phyloP scores from a whole-genome alignment of 1,284 basidiomycete genomes.

The Trichosporon sp. region DNA sequence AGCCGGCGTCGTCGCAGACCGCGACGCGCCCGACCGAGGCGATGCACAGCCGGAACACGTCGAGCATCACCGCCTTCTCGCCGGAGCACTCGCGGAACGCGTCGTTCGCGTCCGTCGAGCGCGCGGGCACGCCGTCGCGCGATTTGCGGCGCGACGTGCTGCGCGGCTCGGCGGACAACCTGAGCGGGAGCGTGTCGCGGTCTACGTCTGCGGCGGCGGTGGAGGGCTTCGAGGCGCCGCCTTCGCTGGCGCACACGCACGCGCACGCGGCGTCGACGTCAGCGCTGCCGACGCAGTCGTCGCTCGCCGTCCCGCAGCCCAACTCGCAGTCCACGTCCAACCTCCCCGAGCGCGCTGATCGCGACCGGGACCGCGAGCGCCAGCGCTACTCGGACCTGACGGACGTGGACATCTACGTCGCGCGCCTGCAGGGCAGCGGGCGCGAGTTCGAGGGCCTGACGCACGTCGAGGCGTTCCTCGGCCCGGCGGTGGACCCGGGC shows the following conservation, averaged over 20 bases:
- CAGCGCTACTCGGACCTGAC: constrained; percentile 38
- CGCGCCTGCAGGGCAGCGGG: constrained; percentile 55
- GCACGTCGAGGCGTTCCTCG: constrained; percentile 61
- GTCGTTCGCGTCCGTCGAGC: neutral
- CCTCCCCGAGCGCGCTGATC: neutral
- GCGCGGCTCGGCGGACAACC: neutral
- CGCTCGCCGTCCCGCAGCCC: neutral
- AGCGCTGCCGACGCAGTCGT: neutral
- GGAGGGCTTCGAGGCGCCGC: neutral
- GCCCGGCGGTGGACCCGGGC: constrained; percentile 52
- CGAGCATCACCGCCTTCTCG: neutral
- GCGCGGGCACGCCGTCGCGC: neutral
- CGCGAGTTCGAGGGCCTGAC: constrained; percentile 61
- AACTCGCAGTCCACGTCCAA: neutral
- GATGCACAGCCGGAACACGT: neutral
- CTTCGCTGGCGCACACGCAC: neutral
- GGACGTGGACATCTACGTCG: constrained; percentile 60
- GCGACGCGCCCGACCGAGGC: neutral
- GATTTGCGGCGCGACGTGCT: neutral
- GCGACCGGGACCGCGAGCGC: constrained; percentile 1
- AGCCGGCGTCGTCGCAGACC: no score
- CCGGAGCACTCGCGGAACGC: neutral
- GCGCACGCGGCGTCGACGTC: neutral
- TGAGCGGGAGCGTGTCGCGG: neutral
- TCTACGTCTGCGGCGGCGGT: neutral